A percentile compares a stretch with the other conserved stretches of the same genome.
These are phyloP conservation scores for Sodiomyces alkalinus DNA, from an alignment of 2,329 filamentous ascomycete genomes.

Conservation along the genomic window DNA sequence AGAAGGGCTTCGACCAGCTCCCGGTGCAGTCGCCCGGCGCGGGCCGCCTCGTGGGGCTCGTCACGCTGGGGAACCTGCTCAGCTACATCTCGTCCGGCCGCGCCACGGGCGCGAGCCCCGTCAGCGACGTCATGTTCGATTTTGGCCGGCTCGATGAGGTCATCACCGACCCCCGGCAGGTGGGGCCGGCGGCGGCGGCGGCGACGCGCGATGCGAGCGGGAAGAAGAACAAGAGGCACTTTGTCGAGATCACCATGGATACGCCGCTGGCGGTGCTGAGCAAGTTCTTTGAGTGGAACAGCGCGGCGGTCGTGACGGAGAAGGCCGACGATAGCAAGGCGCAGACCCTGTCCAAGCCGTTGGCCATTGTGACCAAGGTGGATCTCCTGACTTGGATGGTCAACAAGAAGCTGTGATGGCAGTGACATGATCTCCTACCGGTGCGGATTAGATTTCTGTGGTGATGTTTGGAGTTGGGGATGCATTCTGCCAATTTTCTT, in stretches of 20 bases:
- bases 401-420: constrained; percentile 32
- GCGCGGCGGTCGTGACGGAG: constrained; percentile 86
- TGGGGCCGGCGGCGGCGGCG: constrained; percentile 25
- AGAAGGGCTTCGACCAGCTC: constrained; percentile 95
- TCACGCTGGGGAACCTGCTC: constrained; percentile 88
- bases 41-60: constrained; percentile 68
- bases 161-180: constrained; percentile 68
- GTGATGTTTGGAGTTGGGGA: too few species aligned
- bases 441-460: too few species aligned
- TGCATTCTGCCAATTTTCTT: constrained; percentile 1
- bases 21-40: constrained; percentile 64
- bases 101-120: constrained; percentile 55
- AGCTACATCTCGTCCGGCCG: constrained; percentile 78
- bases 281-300: constrained; percentile 97
- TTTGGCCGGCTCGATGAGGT: constrained; percentile 80
- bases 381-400: constrained; percentile 89
- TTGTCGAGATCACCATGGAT: constrained; percentile 87
- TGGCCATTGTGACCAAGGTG: constrained; percentile 91
- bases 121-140: constrained; percentile 91
- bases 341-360: constrained; percentile 51
- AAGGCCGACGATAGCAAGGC: constrained; percentile 38
- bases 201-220: constrained; percentile 16
- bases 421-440: too few species aligned
- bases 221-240: constrained; percentile 44
- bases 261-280: constrained; percentile 73